A percentile compares a stretch with the other conserved stretches of the same genome.
Conservation (phyloP, 192 early-diverging fungal genomes). For the Backusella macrospora region DNA sequence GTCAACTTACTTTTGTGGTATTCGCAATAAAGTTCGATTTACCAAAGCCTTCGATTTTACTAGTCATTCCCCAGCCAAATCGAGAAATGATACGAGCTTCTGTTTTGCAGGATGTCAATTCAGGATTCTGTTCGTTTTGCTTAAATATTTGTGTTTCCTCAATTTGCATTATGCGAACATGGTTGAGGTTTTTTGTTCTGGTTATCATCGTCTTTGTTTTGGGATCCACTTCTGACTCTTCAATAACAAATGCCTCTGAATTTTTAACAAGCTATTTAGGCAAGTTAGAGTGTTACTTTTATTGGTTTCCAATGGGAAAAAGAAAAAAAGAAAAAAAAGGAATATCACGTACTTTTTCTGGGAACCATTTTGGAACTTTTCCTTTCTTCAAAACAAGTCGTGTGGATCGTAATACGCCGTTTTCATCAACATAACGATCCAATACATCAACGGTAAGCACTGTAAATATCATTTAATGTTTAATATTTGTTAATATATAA, state of each 20-base stretch:
- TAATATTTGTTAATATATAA: background rate
- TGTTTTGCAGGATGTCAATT: conserved; percentile 75
- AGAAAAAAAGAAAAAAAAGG: background rate
- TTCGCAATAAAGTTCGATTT: conserved; percentile 83
- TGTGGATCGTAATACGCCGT: conserved; percentile 83
- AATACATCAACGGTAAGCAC: conserved; percentile 92
- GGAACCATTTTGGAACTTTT: conserved; percentile 89
- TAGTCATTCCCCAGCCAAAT: conserved; percentile 83
- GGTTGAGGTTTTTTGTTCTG: conserved; percentile 86
- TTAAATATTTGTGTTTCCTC: conserved; percentile 87
- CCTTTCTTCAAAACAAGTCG: conserved; percentile 91
- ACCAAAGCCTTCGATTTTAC: conserved; percentile 88
- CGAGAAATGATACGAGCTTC: conserved; percentile 88
- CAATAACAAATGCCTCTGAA: conserved; percentile 89
- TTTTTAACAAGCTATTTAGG: conserved; percentile 69
- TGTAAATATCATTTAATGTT: background rate
- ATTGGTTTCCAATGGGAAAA: background rate
- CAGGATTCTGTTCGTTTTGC: conserved; percentile 52
- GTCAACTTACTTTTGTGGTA: conserved; percentile 55
- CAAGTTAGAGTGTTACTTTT: background rate
- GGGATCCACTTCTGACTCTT: conserved; percentile 86
- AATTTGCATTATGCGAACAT: conserved; percentile 90
- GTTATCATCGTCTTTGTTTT: conserved; percentile 77
- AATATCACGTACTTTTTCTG: conserved; percentile 47
- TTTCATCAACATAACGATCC: conserved; percentile 80